Base-by-base conservation (phyloP, 768 basidiomycete genomes). In the Dioszegia hungarica region DNA sequence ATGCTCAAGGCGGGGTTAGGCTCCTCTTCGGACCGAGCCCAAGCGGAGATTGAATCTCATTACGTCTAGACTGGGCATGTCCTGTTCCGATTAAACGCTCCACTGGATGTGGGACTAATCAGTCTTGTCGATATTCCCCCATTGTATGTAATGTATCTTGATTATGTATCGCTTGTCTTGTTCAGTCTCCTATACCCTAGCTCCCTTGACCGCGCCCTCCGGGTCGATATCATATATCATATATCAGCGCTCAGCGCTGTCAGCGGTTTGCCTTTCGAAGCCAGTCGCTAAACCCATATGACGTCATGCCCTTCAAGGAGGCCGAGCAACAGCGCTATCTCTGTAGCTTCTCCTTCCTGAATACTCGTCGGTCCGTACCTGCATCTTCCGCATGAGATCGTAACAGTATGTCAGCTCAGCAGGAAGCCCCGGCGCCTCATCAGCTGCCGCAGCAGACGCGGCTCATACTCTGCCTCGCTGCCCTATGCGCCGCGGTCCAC, bases 41-140 rank as follows among this genome's bases (percentile, higher is more conserved):
- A 58, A 64, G 63, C 63, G 63, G 25, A 64, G 59, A 64, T 31
- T 43, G 52, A 58, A 55, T 46, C 33, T 39, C 25, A n/a, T 28
- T 34, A 56, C 54, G 59, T 61, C 63, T 27, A 20, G 49, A 64
- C 63, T 64, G 63, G 63, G 63, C 63, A 64, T 64, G 63, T 61
- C 63, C 51, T 47, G 57, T 34, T 58, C 57, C 48, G 56, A 55
- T 55, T 60, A 45, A 14, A 31, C 28, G n/a, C 31, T 64, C 63
- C 48, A 64, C 63, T 64, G 59, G 54, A 55, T 33, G 34, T 31
- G 58, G 44, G 63, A 61, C 63, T 64, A 64, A 64, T 64, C 63
- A 64, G 63, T 61, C 57, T 59, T 58, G 60, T 48, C 57, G 56
- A 64, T 38, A 64, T n/a, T n/a, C n/a, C n/a, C n/a, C n/a, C n/a